These are phyloP conservation scores for Tuber melanosporum DNA, from an alignment of 495 filamentous ascomycete genomes.

Conservation along the genomic window DNA sequence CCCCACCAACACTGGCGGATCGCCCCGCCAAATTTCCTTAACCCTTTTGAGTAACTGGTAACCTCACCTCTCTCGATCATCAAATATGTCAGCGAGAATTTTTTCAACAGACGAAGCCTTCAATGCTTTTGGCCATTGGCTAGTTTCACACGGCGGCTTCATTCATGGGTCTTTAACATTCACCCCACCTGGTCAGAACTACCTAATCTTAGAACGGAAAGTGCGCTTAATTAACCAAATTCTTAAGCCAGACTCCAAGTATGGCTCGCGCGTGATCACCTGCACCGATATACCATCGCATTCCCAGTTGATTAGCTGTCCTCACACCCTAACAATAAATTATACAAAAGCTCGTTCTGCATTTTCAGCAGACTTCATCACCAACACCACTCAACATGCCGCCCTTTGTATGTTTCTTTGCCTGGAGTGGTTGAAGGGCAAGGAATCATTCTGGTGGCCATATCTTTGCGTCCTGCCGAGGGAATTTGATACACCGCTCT, in stretches of 20 bases:
- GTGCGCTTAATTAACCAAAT: background rate
- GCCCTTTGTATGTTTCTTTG: slow-evolving; percentile 53
- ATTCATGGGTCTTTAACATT: slow-evolving; percentile 35
- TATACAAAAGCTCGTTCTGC: slow-evolving; percentile 20
- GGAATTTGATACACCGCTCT: slow-evolving; percentile 54
- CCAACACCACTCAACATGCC: slow-evolving; percentile 19
- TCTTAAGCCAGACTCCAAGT: slow-evolving; percentile 4
- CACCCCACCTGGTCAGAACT: slow-evolving; percentile 18
- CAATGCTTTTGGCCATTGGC: slow-evolving; percentile 29
- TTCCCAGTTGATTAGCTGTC: slow-evolving; percentile 29
- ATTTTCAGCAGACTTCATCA: slow-evolving; percentile 25
- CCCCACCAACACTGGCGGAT: background rate
- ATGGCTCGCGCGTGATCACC: slow-evolving; percentile 22
- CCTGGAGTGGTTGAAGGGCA: slow-evolving; percentile 50
- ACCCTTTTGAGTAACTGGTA: slow-evolving; percentile 8
- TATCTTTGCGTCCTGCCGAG: slow-evolving; percentile 56
- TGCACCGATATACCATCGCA: slow-evolving; percentile 20
- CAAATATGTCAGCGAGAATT: slow-evolving; percentile 12
- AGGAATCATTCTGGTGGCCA: slow-evolving; percentile 56
- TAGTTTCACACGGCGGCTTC: slow-evolving; percentile 29
- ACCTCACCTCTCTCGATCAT: slow-evolving; percentile 7
- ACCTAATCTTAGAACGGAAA: background rate
- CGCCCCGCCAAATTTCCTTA: background rate
- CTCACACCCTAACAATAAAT: slow-evolving; percentile 33
- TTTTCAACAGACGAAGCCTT: slow-evolving; percentile 22